Base-by-base conservation (phyloP, 2,329 filamentous ascomycete genomes). In the Fusarium nanum region DNA sequence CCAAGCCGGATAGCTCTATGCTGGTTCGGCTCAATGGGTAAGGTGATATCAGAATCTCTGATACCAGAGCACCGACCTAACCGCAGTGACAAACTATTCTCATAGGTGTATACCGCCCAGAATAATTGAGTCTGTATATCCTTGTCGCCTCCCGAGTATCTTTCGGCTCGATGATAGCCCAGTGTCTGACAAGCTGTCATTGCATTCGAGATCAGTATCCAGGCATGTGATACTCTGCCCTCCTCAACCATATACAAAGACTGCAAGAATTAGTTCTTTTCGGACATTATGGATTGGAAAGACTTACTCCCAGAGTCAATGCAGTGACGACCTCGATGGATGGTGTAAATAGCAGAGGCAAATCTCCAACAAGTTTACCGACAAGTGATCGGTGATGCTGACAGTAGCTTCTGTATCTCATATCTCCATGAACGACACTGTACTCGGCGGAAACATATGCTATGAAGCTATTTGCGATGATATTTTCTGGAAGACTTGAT, bases 201-300 rank as follows among this genome's bases (percentile, higher is more conserved):
- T 7, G 81, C 80, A n/a, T 68, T 69, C 5, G 80, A 80, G 23
- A 82, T 79, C n/a, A 78, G 74, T 6, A 67, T 77, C 75, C 79
- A 82, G 18, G 79, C 78, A 34, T 72, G 48, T 18, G 72, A 70
- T 7, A 76, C 74, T 46, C 75, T 78, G 1, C 76, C 77, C 18
- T 75, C 69, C 52, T 82, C 80, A 13, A 81, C 68, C 8, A 75
- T 73, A 22, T 80, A 69, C 9, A 78, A 70, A 11, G 78, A 70
- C 80, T 81, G 48, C 2, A 1, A 12, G 16, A 4, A 5, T 46
- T 14, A 28, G 23, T n/a, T 6, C 2, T 3, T 1, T 1, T 11
- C 4, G 8, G 5, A 2, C 3, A 13, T 8, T 1, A 12, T 4
- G 8, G 3, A 2, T 18, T 2, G 10, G 7, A 18, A 6, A n/a